A percentile compares a stretch with the other conserved stretches of the same genome.
Evolutionary conservation across 2,329 filamentous ascomycete species (phyloP).

Genomic region (Teratosphaeria destructans): DNA sequence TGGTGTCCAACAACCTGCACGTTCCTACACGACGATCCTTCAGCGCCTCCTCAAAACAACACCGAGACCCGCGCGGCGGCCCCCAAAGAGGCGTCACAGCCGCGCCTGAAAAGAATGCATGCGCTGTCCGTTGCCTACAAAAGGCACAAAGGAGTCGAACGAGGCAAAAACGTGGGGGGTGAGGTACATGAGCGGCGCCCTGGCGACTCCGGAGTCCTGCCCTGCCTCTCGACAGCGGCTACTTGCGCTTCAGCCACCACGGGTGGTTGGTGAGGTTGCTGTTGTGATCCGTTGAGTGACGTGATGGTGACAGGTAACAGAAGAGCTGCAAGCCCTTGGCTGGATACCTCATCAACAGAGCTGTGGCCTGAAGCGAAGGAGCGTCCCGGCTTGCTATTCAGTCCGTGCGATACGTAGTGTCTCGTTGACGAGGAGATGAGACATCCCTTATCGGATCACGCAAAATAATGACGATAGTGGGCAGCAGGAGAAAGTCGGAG

Average conservation of each 20-base stretch:
- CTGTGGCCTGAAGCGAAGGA: background rate
- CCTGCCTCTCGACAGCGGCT: no score
- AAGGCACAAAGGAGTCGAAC: background rate
- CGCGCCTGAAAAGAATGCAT: background rate
- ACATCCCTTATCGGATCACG: background rate
- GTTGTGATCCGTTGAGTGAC: background rate
- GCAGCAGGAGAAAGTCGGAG: background rate
- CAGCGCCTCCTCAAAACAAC: background rate
- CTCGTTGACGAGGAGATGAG: background rate
- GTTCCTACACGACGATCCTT: background rate
- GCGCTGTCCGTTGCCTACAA: background rate
- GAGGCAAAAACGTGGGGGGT: background rate
- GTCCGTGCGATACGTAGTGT: background rate
- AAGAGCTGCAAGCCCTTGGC: background rate
- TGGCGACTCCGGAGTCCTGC: background rate
- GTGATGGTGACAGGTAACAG: background rate
- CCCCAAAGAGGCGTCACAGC: background rate
- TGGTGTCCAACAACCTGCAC: background rate
- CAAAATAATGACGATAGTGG: background rate
- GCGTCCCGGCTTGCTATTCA: background rate
- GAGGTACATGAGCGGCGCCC: background rate
- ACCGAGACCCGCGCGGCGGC: background rate
- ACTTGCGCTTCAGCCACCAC: no score
- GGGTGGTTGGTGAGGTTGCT: no score
- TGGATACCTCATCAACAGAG: background rate